A percentile compares a stretch with the other conserved stretches of the same genome.
phyloP scores from a whole-genome alignment of 805 yeast species.

The Phaffomyces thermotolerans region DNA sequence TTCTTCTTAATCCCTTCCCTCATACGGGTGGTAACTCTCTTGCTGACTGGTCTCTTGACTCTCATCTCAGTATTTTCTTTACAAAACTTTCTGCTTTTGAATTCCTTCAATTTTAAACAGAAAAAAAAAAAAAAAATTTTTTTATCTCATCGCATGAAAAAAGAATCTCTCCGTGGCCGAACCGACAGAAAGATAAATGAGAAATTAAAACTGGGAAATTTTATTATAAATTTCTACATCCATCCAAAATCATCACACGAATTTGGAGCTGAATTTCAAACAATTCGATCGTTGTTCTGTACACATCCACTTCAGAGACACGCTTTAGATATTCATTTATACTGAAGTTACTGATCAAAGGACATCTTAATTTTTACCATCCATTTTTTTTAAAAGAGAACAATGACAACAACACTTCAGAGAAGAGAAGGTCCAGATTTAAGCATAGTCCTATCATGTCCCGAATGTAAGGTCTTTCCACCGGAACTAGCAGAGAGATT shows the following conservation, averaged over 20 bases:
- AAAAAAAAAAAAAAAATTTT: background rate
- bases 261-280: too few species aligned
- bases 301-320: too few species aligned
- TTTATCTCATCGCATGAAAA: background rate
- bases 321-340: constrained; percentile 5
- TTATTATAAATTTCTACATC: too few species aligned
- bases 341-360: background rate
- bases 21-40: constrained; percentile 87
- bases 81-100: too few species aligned
- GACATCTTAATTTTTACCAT: too few species aligned
- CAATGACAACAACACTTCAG: constrained; percentile 6
- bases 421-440: constrained; percentile 61
- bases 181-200: too few species aligned
- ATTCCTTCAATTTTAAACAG: background rate
- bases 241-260: too few species aligned
- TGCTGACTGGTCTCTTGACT: constrained; percentile 47
- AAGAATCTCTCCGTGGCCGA: background rate
- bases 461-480: constrained; percentile 92
- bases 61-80: constrained; percentile 12
- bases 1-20: constrained; percentile 95
- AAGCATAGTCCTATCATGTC: constrained; percentile 86
- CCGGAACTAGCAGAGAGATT: constrained; percentile 93
- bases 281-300: background rate
- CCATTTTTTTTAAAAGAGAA: background rate
- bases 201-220: too few species aligned